Conservation (phyloP, 768 basidiomycete genomes). For the Heimioporus sp. region DNA sequence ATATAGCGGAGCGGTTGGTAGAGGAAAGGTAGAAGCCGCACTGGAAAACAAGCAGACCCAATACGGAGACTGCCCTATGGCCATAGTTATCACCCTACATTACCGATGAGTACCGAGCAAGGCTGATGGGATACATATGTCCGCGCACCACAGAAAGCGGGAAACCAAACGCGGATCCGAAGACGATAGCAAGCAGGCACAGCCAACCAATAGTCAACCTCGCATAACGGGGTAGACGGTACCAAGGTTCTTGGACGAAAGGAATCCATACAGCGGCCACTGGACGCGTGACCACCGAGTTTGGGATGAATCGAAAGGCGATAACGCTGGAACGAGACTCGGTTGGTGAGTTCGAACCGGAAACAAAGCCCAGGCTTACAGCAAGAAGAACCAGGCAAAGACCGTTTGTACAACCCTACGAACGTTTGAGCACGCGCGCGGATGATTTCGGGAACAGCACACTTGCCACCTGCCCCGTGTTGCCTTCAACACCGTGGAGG, state of each 20-base stretch:
- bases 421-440: background rate
- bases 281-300: constrained; percentile 66
- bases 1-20: constrained; percentile 56
- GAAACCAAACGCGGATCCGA: constrained; percentile 89
- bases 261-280: constrained; percentile 70
- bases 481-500: constrained; percentile 60
- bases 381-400: constrained; percentile 80
- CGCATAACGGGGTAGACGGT: constrained; percentile 48
- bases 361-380: constrained; percentile 35
- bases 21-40: constrained; percentile 70
- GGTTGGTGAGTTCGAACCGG: background rate
- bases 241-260: constrained; percentile 65
- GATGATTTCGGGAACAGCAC: background rate
- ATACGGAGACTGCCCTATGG: constrained; percentile 78
- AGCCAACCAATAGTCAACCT: constrained; percentile 76
- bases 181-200: constrained; percentile 69
- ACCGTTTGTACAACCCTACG: constrained; percentile 74
- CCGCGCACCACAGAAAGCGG: constrained; percentile 49
- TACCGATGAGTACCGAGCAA: constrained; percentile 10
- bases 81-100: constrained; percentile 64
- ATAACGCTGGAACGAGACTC: constrained; percentile 49
- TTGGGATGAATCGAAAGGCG: constrained; percentile 83
- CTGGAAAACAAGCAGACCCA: constrained; percentile 81
- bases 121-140: background rate
- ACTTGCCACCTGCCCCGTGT: constrained; percentile 76